Conservation (phyloP, 768 basidiomycete genomes). For the Kwoniella europaea region DNA sequence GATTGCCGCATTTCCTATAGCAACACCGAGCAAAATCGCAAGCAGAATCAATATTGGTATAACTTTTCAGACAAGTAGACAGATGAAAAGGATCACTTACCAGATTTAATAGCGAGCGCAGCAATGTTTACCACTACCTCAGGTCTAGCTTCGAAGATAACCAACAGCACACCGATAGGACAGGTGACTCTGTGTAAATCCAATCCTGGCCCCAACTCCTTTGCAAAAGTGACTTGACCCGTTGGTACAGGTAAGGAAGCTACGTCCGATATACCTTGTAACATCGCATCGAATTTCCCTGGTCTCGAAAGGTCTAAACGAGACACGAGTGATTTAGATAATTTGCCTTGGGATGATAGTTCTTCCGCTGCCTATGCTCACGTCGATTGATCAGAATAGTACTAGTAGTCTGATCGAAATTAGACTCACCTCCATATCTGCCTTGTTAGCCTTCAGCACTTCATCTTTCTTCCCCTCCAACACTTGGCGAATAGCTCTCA, state of each 20-base stretch:
- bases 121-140: constrained; percentile 99
- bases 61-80: constrained; percentile 25
- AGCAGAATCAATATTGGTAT: constrained; percentile 75
- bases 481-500: constrained; percentile 71
- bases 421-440: constrained; percentile 85
- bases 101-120: constrained; percentile 92
- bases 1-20: constrained; percentile 81
- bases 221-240: constrained; percentile 83
- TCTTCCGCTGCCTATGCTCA: constrained; percentile 79
- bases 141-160: constrained; percentile 96
- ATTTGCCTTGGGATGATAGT: constrained; percentile 80
- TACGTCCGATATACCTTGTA: constrained; percentile 86
- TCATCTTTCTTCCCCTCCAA: constrained; percentile 69
- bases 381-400: too few relatives aligned
- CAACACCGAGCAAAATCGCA: constrained; percentile 64
- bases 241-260: constrained; percentile 84
- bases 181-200: constrained; percentile 93
- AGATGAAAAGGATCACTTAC: constrained; percentile 70
- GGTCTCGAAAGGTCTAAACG: constrained; percentile 73
- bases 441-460: constrained; percentile 78
- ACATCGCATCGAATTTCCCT: constrained; percentile 94
- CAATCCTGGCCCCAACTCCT: constrained; percentile 81
- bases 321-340: constrained; percentile 81
- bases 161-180: constrained; percentile 92
- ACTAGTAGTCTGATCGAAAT: too few relatives aligned